These are phyloP conservation scores for Capronia epimyces DNA, from an alignment of 2,329 filamentous ascomycete species.

Conservation along the genomic window DNA sequence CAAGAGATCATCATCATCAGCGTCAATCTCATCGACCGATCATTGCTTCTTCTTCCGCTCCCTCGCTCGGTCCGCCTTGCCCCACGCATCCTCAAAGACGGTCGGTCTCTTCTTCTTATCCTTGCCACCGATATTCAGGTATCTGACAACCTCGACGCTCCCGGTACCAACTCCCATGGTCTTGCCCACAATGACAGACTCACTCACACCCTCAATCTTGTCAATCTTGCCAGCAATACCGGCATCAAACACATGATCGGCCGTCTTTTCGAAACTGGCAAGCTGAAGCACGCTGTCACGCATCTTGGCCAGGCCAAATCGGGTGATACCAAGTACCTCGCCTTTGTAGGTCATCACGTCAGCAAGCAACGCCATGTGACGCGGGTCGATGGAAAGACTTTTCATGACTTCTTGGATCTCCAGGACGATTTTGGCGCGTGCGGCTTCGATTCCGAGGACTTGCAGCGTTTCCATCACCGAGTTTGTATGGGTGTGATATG, in stretches of 20 bases:
- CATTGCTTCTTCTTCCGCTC: constrained; percentile 10
- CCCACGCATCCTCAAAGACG: constrained; percentile 62
- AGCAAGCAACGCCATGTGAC: constrained; percentile 94
- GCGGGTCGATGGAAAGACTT: constrained; percentile 90
- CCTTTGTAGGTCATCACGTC: constrained; percentile 99
- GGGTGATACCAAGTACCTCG: constrained; percentile 90
- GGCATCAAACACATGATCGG: constrained; percentile 93
- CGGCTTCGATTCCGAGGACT: constrained; percentile 91
- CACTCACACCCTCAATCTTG: constrained; percentile 83
- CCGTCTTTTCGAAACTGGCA: constrained; percentile 95
- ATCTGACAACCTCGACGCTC: constrained; percentile 79
- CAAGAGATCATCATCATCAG: too few species aligned
- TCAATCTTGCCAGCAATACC: constrained; percentile 89
- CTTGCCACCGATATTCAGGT: constrained; percentile 60
- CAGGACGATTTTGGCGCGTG: constrained; percentile 76
- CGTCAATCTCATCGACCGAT: background rate
- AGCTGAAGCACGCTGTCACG: constrained; percentile 88
- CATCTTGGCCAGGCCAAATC: constrained; percentile 95
- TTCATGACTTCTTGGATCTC: constrained; percentile 90
- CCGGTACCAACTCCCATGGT: constrained; percentile 88
- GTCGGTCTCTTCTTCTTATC: constrained; percentile 54
- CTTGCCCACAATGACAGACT: constrained; percentile 98
- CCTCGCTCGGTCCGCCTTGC: constrained; percentile 1
- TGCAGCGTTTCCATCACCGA: constrained; percentile 83
- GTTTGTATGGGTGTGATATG: constrained; percentile 69